phyloP scores from a whole-genome alignment of 1,139 yeast genomes.

The Lodderomyces orthopsilosis region DNA sequence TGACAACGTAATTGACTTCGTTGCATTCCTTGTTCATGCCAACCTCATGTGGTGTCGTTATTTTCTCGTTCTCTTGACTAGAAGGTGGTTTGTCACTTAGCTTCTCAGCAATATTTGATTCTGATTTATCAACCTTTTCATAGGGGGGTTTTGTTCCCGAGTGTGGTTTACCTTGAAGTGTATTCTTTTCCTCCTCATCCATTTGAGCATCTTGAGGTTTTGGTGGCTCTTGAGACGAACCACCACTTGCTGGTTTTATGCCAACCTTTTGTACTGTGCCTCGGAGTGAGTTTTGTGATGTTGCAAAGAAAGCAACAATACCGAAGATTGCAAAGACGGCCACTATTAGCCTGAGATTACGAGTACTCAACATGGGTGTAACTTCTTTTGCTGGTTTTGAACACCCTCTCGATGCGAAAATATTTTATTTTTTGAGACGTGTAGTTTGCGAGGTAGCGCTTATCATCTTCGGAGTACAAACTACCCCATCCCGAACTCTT shows the following conservation, averaged over 20 bases:
- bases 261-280: conserved; percentile 23
- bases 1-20: conserved; percentile 56
- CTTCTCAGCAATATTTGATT: conserved; percentile 27
- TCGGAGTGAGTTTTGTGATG: conserved; percentile 29
- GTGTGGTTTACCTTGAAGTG: conserved; percentile 35
- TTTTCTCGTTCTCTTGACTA: conserved; percentile 3
- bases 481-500: no score
- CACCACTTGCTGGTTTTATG: conserved; percentile 26
- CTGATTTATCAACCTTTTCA: conserved; percentile 13
- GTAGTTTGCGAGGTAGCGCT: neutral
- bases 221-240: conserved; percentile 8
- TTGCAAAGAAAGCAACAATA: conserved; percentile 35
- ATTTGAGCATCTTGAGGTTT: conserved; percentile 11
- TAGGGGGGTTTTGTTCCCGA: conserved; percentile 39
- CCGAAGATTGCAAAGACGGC: conserved; percentile 35
- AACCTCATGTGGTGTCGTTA: conserved; percentile 6
- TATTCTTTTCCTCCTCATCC: conserved; percentile 26
- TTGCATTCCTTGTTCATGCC: conserved; percentile 19
- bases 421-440: neutral
- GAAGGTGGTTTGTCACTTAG: conserved; percentile 12
- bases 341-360: conserved; percentile 36
- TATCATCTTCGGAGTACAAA: neutral
- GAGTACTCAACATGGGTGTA: conserved; percentile 34
- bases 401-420: neutral
- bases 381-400: no score